Evolutionary conservation across 1,284 basidiomycete genomes (phyloP).

Genomic region (Rhodotorula sp.): DNA sequence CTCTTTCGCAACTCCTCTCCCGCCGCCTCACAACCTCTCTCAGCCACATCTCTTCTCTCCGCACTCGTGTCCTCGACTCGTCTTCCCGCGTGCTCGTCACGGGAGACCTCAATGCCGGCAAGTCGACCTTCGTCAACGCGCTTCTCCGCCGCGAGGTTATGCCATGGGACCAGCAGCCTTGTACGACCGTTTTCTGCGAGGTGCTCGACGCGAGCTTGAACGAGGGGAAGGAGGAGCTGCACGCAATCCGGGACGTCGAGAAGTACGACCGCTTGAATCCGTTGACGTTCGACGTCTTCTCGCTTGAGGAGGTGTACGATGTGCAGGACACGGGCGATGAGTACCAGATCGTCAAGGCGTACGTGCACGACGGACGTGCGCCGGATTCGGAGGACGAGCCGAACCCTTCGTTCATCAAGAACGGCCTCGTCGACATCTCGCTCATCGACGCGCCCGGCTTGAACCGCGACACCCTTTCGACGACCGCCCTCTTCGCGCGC

Average conservation of each 20-base stretch:
- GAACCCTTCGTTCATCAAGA: slow-evolving; percentile 82
- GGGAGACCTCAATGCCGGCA: slow-evolving; percentile 98
- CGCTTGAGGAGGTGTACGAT: slow-evolving; percentile 70
- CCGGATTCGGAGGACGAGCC: slow-evolving; percentile 44
- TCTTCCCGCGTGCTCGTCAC: slow-evolving; percentile 97
- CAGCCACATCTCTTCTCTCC: slow-evolving; percentile 79
- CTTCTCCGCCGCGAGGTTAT: slow-evolving; percentile 84
- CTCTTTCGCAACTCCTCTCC: slow-evolving; percentile 87
- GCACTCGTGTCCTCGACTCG: slow-evolving; percentile 81
- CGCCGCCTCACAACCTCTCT: slow-evolving; percentile 76
- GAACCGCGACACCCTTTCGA: slow-evolving; percentile 93
- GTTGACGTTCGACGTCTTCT: slow-evolving; percentile 69
- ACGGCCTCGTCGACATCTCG: slow-evolving; percentile 95
- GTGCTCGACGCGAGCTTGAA: slow-evolving; percentile 84
- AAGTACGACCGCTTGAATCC: slow-evolving; percentile 72
- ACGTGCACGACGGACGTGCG: slow-evolving; percentile 71
- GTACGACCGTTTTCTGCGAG: slow-evolving; percentile 96
- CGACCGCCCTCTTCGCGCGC: slow-evolving; percentile 90
- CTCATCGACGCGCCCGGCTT: slow-evolving; percentile 98
- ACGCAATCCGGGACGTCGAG: slow-evolving; percentile 57
- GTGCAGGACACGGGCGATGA: slow-evolving; percentile 57
- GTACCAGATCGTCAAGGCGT: slow-evolving; percentile 73
- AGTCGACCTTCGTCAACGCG: slow-evolving; percentile 97
- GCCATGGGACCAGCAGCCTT: slow-evolving; percentile 97
- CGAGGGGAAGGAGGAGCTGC: slow-evolving; percentile 73